Conservation (phyloP, 805 yeast species). For the Maudiozyma pseudohumilis region DNA sequence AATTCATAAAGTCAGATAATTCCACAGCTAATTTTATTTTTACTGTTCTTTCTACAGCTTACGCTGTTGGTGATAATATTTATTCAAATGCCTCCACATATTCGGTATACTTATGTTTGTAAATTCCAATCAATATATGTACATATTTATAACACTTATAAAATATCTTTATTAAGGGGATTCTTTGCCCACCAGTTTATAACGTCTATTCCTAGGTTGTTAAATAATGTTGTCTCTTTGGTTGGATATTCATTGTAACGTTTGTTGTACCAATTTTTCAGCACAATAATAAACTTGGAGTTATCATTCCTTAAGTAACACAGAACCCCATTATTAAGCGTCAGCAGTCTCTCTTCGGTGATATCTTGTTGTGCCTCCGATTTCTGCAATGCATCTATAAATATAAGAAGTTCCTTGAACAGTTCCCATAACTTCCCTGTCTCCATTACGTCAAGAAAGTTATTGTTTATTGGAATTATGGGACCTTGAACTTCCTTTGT, state of each 20-base stretch:
- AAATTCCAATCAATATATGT: too few species aligned
- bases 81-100: neutral
- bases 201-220: conserved; percentile 19
- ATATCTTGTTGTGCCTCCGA: conserved; percentile 11
- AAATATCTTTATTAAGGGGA: neutral
- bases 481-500: neutral
- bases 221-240: conserved; percentile 9
- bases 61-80: neutral
- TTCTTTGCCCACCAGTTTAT: conserved; percentile 17
- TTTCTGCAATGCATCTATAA: conserved; percentile 11
- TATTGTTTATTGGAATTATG: conserved; percentile 3
- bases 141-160: neutral
- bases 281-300: conserved; percentile 12
- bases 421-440: conserved; percentile 20
- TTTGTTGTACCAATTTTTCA: conserved; percentile 26
- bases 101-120: too few species aligned
- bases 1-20: neutral
- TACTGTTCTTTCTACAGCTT: neutral
- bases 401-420: conserved; percentile 16
- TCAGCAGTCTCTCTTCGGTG: conserved; percentile 23
- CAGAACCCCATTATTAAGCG: conserved; percentile 25
- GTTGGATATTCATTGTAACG: conserved; percentile 3
- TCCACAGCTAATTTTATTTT: neutral
- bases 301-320: conserved; percentile 22
- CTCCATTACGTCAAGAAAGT: conserved; percentile 17